Percentiles rank a stretch among this genome's conserved stretches.
phyloP scores from a whole-genome alignment of 2,329 filamentous ascomycete species.

The Coniochaeta sp. region DNA sequence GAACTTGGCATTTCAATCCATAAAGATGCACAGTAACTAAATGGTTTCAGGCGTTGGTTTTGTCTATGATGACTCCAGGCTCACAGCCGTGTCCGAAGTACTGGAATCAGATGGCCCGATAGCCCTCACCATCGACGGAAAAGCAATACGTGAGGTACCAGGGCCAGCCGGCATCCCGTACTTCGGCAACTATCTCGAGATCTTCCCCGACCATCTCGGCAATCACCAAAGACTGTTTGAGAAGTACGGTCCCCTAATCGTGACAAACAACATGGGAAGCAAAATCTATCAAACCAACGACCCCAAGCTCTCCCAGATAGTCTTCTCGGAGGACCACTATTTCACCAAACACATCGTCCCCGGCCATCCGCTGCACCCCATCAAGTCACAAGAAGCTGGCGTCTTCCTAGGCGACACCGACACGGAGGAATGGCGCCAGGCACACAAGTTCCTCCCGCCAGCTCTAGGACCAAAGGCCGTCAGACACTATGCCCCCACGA shows the following conservation, averaged over 20 bases:
- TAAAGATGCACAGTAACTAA: neutral
- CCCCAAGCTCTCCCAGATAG: constrained; percentile 34
- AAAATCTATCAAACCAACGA: constrained; percentile 43
- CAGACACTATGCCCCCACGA: constrained; percentile 50
- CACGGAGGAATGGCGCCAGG: constrained; percentile 37
- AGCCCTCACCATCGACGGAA: constrained; percentile 35
- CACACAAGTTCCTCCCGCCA: constrained; percentile 56
- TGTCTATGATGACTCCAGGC: neutral
- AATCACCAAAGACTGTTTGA: constrained; percentile 37
- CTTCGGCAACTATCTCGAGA: constrained; percentile 46
- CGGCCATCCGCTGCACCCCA: constrained; percentile 35
- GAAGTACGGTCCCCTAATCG: constrained; percentile 42
- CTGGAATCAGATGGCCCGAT: neutral
- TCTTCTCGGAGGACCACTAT: constrained; percentile 40
- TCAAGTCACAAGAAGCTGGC: constrained; percentile 30
- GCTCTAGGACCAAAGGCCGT: constrained; percentile 52
- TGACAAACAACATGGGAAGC: constrained; percentile 43
- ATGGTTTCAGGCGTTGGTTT: constrained; percentile 11
- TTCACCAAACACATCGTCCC: constrained; percentile 46
- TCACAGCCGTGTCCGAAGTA: constrained; percentile 4
- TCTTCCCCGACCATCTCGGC: constrained; percentile 50
- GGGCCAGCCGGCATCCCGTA: constrained; percentile 39
- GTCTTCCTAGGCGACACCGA: constrained; percentile 43
- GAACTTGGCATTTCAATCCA: constrained; percentile 3
- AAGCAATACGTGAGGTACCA: constrained; percentile 38